Evolutionary conservation across 2,329 filamentous ascomycete species (phyloP).

Genomic region (Hirsutella thompsonii): DNA sequence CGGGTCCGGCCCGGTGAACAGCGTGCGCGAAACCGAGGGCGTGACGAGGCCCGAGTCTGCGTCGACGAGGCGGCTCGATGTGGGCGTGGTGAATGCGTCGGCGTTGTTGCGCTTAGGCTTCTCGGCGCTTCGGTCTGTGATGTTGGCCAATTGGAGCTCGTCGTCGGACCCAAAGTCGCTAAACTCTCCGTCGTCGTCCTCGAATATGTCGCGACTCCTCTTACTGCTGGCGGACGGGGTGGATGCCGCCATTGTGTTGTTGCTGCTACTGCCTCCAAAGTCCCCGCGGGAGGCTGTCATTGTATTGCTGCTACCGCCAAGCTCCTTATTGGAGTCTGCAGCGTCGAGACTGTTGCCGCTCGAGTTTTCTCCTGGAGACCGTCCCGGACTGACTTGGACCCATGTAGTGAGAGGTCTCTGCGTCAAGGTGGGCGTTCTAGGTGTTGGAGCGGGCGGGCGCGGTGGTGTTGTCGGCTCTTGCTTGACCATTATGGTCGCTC

Average conservation of each 20-base stretch:
- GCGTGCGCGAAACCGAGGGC: slow-evolving; percentile 21
- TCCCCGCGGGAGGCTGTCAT: background rate
- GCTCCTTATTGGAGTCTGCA: background rate
- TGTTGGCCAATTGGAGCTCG: slow-evolving; percentile 21
- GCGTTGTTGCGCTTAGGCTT: slow-evolving; percentile 7
- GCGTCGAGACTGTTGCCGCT: background rate
- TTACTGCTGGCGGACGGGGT: slow-evolving; percentile 10
- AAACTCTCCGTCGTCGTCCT: slow-evolving; percentile 11
- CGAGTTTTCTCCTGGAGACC: slow-evolving; percentile 5
- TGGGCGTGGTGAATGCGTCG: slow-evolving; percentile 11
- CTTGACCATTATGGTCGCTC: background rate
- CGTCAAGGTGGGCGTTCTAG: slow-evolving; percentile 15
- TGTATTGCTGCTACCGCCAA: background rate
- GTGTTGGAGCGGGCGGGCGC: slow-evolving; percentile 2
- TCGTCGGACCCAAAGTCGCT: slow-evolving; percentile 25
- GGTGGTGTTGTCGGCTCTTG: too few species aligned
- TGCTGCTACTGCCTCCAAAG: too few species aligned
- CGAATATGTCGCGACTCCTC: slow-evolving; percentile 14
- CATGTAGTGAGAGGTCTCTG: slow-evolving; percentile 16
- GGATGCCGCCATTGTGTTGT: background rate
- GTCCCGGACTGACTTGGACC: slow-evolving; percentile 11
- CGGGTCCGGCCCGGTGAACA: slow-evolving; percentile 17
- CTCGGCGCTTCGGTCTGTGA: slow-evolving; percentile 21
- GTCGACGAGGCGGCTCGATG: background rate
- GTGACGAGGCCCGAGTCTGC: slow-evolving; percentile 15